Evolutionary conservation across 345 rosid genomes (phyloP), one percentile per base, ranked within the genome.

Genomic region (Hibiscus mutabilis): DNA sequence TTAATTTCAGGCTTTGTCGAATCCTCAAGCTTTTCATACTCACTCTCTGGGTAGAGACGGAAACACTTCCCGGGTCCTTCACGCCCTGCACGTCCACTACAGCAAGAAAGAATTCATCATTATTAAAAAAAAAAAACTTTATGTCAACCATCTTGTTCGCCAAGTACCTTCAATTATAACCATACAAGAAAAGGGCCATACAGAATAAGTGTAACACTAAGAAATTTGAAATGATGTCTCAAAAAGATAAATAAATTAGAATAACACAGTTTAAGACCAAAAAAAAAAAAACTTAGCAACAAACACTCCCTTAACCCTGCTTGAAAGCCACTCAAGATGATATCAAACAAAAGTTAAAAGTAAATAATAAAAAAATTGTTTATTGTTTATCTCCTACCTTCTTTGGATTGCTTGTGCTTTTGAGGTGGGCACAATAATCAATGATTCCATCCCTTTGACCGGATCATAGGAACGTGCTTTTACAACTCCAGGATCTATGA

Each of bases 51-150:
- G 78, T 91, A 94, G 63, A 94, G 96, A 66, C 97, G 93, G 71
- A 91, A 94, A 79, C 97, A 94, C 76, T 91, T 91, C 69, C 97
- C 98, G 49, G 93, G 96, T 67, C 91, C 92, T 80, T 90, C 97
- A 75, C 96, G 97, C 67, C 98, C 98, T 69, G 98, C 96, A 19
- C 93, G 95, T 55, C 98, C 98, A 83, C 97, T 91, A 81, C 74
- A 80, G 60, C 19, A 75, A 73, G 68, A 80, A 52, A 77, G 44
- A 13, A 35, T 46, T 68, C 49, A 31, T 69, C 51, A 74, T 37
- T 18, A 9, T n/a, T n/a, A n/a, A n/a, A n/a, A n/a, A n/a, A n/a
- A 52, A 27, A 60, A 52, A 58, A 33, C 15, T 64, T 35, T 1
- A 58, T 53, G 29, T 19, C 46, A 66, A 73, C 58, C 16, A 42